Base-by-base conservation (phyloP, 257 asterid species). In the Jasminum sambac region DNA sequence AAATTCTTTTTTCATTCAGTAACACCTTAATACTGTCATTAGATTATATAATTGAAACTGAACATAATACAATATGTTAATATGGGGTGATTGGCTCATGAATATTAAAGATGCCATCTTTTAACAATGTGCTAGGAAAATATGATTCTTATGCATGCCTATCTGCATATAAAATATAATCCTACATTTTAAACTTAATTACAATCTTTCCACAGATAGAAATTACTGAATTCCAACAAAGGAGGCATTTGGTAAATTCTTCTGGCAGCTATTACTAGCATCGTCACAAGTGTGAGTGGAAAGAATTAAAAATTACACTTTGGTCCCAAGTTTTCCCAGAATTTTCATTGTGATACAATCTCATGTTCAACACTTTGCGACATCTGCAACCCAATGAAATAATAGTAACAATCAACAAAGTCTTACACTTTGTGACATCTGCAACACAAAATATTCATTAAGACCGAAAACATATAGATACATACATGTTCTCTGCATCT, bases 301-400 rank as follows among this genome's bases (percentile, higher is more conserved):
- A 58, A 24, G 69, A 55, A 55, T 26, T 63, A n/a, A 67, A 38
- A 82, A 72, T 81, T 90, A 93, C 98, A 89, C 76, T 93, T 57
- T 68, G 92, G 87, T 90, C 98, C 97, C 97, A 93, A 39, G 74
- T 79, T 70, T 84, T 89, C 17, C 97, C 96, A 42, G 86, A 80
- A 64, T 77, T 83, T 69, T 87, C 94, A 76, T 87, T 86, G 36
- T 88, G 84, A 71, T 83, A 93, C 82, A 93, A 70, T 74, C 98
- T 84, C 97, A 90, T 93, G 60, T 87, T 93, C 89, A 93, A 79
- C 83, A 90, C 98, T 84, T 90, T 93, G 76, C 92, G 88, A 63
- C 98, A 93, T 86, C 98, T 93, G 95, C 86, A 73, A 44, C 72
- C 66, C 38, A 78, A 38, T 64, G 67, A 79, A 71, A 39, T 17